These are phyloP conservation scores for Graphilbum fragrans DNA, from an alignment of 2,329 filamentous ascomycete species.

Conservation along the genomic window DNA sequence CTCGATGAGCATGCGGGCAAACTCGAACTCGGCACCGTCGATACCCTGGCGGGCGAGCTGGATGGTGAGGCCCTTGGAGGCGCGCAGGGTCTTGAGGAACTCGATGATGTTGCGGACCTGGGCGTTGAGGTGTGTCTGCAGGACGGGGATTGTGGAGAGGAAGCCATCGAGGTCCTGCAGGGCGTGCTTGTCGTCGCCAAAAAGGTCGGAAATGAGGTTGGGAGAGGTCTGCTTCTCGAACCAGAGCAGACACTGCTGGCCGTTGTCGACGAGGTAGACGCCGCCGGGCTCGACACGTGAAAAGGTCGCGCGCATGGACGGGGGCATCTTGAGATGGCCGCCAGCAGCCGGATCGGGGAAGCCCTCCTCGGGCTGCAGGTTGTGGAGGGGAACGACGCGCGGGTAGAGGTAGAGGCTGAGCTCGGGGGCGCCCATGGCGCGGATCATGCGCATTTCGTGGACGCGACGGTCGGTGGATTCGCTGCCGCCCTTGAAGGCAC, in stretches of 20 bases:
- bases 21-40: constrained; percentile 93
- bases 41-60: constrained; percentile 87
- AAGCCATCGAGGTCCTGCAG: constrained; percentile 74
- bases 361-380: constrained; percentile 74
- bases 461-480: constrained; percentile 85
- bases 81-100: constrained; percentile 67
- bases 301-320: constrained; percentile 71
- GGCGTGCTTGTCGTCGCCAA: constrained; percentile 60
- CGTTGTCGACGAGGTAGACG: constrained; percentile 90
- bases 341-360: constrained; percentile 82
- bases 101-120: constrained; percentile 90
- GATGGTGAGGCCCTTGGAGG: constrained; percentile 77
- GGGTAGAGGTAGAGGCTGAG: constrained; percentile 90
- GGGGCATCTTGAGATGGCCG: constrained; percentile 76
- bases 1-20: constrained; percentile 80
- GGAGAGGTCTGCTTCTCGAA: constrained; percentile 85
- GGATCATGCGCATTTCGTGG: constrained; percentile 83
- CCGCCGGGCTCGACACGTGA: constrained; percentile 83
- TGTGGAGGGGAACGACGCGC: constrained; percentile 84
- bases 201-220: constrained; percentile 80
- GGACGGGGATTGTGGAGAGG: constrained; percentile 63
- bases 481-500: constrained; percentile 85
- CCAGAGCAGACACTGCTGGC: constrained; percentile 85
- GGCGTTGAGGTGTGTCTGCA: constrained; percentile 86
- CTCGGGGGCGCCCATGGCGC: constrained; percentile 75